These are phyloP conservation scores for Neurospora sp. DNA, from an alignment of 495 filamentous ascomycete genomes.

Conservation along the genomic window DNA sequence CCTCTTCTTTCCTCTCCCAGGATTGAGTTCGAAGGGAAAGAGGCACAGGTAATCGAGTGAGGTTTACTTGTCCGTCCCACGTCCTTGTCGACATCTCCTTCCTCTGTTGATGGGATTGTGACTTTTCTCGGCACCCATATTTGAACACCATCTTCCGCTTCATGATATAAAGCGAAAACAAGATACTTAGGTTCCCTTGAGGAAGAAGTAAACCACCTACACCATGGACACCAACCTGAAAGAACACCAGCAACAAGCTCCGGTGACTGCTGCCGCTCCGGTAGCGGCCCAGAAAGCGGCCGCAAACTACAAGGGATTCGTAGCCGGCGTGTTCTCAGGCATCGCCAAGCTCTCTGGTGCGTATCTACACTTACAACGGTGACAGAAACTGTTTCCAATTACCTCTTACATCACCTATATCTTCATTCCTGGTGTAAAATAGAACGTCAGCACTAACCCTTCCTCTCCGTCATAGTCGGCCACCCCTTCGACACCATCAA, in stretches of 20 bases:
- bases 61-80: not conserved
- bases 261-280: constrained; percentile 3
- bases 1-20: not conserved
- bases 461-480: constrained; percentile 24
- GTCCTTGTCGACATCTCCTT: not conserved
- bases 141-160: not conserved
- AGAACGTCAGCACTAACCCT: not conserved
- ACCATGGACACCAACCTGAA: constrained; percentile 9
- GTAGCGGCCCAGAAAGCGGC: constrained; percentile 9
- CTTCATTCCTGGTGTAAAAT: not conserved
- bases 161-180: not conserved
- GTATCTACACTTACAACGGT: constrained; percentile 8
- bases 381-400: not conserved
- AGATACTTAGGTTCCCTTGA: not conserved
- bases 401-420: not conserved
- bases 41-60: not conserved
- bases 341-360: constrained; percentile 80
- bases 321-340: constrained; percentile 87
- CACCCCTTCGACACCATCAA: constrained; percentile 89
- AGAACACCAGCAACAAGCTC: not conserved
- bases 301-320: constrained; percentile 77
- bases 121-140: not conserved
- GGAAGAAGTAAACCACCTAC: not conserved
- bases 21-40: not conserved
- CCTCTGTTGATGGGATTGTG: not conserved